Percentiles rank a stretch among this genome's conserved stretches.
phyloP scores from a whole-genome alignment of 345 rosid species.

The Eucalyptus tenuipes region DNA sequence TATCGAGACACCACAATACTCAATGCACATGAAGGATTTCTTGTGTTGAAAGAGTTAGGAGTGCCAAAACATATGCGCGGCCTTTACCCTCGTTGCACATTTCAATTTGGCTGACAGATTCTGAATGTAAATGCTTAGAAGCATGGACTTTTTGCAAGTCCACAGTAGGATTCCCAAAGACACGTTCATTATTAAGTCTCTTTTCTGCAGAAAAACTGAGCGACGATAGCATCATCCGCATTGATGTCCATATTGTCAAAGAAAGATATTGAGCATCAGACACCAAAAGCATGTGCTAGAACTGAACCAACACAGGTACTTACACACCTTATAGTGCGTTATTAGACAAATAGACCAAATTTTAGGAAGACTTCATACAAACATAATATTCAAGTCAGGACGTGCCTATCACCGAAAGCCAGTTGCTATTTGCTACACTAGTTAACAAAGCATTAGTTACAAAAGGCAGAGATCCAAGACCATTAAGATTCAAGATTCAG shows the following conservation, averaged over 20 bases:
- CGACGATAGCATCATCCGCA: background rate
- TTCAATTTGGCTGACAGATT: background rate
- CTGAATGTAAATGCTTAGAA: background rate
- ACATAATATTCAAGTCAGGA: background rate
- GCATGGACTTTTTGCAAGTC: background rate
- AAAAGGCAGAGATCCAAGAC: background rate
- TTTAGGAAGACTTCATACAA: background rate
- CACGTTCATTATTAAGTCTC: background rate
- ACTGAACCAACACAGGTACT: background rate
- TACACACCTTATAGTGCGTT: background rate
- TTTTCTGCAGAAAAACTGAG: background rate
- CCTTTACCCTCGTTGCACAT: background rate
- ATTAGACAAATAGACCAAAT: background rate
- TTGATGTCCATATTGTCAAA: background rate
- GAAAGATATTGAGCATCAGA: background rate
- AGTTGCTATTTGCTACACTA: background rate
- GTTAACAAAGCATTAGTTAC: background rate
- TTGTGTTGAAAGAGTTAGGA: background rate
- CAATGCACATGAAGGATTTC: background rate
- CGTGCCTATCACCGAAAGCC: background rate
- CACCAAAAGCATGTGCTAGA: background rate
- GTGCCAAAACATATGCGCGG: background rate
- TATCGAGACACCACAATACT: background rate
- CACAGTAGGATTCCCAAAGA: background rate
- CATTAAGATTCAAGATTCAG: background rate